phyloP scores from a whole-genome alignment of 257 asterid genomes.

The Orobanche coerulescens region DNA sequence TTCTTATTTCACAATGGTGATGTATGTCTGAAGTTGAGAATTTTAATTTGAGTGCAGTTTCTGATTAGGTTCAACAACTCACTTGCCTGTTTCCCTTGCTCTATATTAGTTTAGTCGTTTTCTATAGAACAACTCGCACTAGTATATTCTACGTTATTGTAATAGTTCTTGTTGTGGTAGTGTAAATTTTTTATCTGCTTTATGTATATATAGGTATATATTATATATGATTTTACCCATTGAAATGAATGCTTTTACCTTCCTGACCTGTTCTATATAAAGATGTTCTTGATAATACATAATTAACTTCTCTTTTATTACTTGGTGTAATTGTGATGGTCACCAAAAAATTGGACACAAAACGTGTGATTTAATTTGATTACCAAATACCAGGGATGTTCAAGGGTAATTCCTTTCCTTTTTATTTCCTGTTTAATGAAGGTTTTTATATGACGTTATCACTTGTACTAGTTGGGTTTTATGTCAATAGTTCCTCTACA shows the following conservation, averaged over 20 bases:
- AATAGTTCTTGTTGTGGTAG: background rate
- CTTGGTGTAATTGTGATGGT: background rate
- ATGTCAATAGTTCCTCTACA: background rate
- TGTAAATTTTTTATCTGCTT: background rate
- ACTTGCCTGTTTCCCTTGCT: constrained; percentile 1
- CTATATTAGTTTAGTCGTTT: background rate
- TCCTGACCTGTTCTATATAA: background rate
- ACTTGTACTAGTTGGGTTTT: background rate
- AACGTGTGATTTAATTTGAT: background rate
- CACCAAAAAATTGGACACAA: constrained; percentile 2
- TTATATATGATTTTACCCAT: too few relatives aligned
- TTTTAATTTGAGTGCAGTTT: constrained; percentile 2
- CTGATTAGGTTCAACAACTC: constrained; percentile 6
- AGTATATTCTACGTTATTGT: background rate
- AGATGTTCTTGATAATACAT: background rate
- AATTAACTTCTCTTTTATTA: background rate
- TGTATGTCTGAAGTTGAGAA: constrained; percentile 9
- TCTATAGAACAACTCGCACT: background rate
- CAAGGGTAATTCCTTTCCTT: background rate
- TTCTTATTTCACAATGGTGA: constrained; percentile 14
- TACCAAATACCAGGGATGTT: constrained; percentile 10
- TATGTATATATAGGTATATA: background rate
- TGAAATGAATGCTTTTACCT: background rate
- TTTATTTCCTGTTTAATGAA: background rate
- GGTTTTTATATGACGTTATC: background rate